Percentiles rank a stretch among this genome's conserved stretches.
Evolutionary conservation across 495 filamentous ascomycete species (phyloP).

Genomic region (Tuber calosporum): DNA sequence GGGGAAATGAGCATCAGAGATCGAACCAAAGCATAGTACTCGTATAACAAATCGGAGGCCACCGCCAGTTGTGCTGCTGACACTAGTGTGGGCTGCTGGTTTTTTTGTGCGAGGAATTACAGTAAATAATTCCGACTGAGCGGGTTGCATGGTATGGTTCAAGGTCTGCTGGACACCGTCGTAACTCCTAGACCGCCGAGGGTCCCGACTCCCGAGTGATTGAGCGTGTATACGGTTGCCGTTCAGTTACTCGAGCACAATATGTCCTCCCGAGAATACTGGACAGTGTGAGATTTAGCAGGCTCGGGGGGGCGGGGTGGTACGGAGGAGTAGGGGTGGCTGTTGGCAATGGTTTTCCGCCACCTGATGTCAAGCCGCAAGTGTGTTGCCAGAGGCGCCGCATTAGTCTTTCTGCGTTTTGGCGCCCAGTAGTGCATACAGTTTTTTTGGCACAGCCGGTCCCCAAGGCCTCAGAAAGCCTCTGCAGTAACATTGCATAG

Average conservation of each 20-base stretch:
- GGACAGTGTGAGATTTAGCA: too few species aligned
- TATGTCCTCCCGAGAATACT: neutral
- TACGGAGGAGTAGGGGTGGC: neutral
- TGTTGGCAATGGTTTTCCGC: neutral
- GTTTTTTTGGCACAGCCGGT: neutral
- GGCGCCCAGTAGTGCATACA: neutral
- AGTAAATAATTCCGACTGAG: neutral
- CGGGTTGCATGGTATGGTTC: neutral
- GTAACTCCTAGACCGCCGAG: neutral
- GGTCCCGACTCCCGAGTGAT: neutral
- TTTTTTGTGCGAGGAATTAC: neutral
- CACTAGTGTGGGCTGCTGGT: neutral
- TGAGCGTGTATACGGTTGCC: neutral
- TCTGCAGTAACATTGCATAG: neutral
- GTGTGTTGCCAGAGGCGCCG: neutral
- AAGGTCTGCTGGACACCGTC: neutral
- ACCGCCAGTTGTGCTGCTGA: neutral
- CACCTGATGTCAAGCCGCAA: neutral
- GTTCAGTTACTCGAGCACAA: too few species aligned
- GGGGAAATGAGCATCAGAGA: neutral
- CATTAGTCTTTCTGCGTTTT: neutral
- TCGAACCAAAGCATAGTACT: neutral
- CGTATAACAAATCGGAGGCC: neutral
- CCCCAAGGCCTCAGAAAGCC: neutral
- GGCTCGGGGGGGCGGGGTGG: neutral